These are phyloP conservation scores for Agaricus blazei DNA, from an alignment of 768 basidiomycete genomes.

Conservation along the genomic window DNA sequence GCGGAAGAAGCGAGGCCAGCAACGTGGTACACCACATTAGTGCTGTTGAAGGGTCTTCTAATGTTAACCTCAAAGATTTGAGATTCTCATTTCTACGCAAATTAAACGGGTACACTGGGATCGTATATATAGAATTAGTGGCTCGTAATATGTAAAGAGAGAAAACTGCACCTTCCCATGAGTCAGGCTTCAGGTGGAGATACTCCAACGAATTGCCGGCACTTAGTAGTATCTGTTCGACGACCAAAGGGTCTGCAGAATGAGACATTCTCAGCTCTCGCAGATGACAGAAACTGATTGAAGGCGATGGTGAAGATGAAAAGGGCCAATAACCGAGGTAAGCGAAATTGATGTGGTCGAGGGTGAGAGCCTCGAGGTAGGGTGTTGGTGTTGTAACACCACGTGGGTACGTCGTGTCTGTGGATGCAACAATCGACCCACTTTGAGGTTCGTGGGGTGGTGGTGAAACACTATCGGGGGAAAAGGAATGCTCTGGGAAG, in stretches of 20 bases:
- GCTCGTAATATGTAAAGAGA: not conserved
- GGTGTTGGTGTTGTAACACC: conserved; percentile 8
- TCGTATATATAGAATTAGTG: not conserved
- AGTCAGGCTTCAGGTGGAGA: conserved; percentile 39
- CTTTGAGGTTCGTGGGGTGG: not conserved
- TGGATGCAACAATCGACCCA: conserved; percentile 4
- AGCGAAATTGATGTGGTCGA: conserved; percentile 34
- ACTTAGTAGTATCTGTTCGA: conserved; percentile 29
- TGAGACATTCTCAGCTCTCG: conserved; percentile 39
- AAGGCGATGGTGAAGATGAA: conserved; percentile 19
- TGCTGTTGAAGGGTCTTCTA: conserved; percentile 33
- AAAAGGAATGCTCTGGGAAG: conserved; percentile 1
- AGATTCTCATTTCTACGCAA: conserved; percentile 29
- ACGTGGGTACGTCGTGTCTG: conserved; percentile 4
- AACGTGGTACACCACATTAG: conserved; percentile 32
- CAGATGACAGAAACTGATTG: conserved; percentile 30
- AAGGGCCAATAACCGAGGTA: conserved; percentile 35
- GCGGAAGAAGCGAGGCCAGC: conserved; percentile 15
- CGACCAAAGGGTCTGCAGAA: conserved; percentile 29
- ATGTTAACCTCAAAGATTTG: conserved; percentile 34
- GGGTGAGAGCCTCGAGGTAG: conserved; percentile 31
- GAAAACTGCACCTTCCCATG: conserved; percentile 28
- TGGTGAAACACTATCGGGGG: not conserved
- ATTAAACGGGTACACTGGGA: conserved; percentile 28
- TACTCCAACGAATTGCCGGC: conserved; percentile 33